These are phyloP conservation scores for Penicillium soppii DNA, from an alignment of 495 filamentous ascomycete species.

Conservation along the genomic window DNA sequence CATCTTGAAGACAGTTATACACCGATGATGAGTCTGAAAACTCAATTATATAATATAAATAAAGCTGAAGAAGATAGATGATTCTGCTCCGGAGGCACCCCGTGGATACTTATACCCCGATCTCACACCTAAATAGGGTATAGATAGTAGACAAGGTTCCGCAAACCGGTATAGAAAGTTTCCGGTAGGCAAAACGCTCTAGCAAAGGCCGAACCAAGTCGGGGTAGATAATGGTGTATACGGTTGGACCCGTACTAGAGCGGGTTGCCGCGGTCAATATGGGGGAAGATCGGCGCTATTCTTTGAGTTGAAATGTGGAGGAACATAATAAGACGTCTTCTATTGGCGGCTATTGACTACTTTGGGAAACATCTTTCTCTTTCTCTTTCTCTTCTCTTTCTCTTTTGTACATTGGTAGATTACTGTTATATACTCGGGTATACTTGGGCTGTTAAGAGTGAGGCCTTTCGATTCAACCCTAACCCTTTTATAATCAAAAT, in stretches of 20 bases:
- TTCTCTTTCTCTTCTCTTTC: neutral
- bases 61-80: too few relatives aligned
- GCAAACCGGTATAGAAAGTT: too few relatives aligned
- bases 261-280: neutral
- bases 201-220: neutral
- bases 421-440: too few relatives aligned
- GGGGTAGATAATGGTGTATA: neutral
- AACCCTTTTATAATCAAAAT: too few relatives aligned
- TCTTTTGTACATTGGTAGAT: too few relatives aligned
- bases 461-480: too few relatives aligned
- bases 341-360: conserved; percentile 6
- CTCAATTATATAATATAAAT: too few relatives aligned
- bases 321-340: conserved; percentile 1
- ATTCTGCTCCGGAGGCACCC: neutral
- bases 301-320: conserved; percentile 3
- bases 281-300: conserved; percentile 5
- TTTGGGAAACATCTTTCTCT: neutral
- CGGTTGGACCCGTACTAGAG: neutral
- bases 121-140: neutral
- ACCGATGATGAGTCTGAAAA: neutral
- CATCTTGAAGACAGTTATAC: too few relatives aligned
- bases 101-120: neutral
- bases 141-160: neutral
- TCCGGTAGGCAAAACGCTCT: neutral
- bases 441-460: too few relatives aligned